Base-by-base conservation (phyloP, 2,329 filamentous ascomycete species). In the Claviceps monticola region DNA sequence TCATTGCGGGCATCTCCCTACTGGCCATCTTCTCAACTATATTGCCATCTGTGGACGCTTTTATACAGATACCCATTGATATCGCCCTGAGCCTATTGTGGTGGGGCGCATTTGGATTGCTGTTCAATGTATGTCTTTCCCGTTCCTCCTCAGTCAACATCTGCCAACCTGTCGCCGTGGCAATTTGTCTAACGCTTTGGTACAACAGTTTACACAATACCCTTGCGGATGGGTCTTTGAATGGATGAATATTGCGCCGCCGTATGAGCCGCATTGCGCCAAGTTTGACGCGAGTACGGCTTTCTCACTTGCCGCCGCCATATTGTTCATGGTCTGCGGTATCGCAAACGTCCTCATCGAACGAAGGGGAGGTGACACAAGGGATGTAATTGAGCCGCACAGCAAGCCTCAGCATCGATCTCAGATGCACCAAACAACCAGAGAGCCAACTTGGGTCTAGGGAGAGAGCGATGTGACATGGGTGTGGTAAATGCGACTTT, bases 51-150 rank as follows among this genome's bases (percentile, higher is more conserved):
- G 73, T 76, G 1, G 68, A 69, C 29, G 71, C 71, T 52, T 84
- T 86, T 65, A 73, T 80, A 56, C 74, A 80, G 63, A 86, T 80
- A 72, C 80, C 80, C 2, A 70, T 80, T 57, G 84, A 88, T 61
- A 58, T 86, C 19, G 52, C 85, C 58, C 69, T 86, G 55, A 80
- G 78, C 37, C 65, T 79, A 47, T 71, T 75, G 41, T 86, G 82
- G 82, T 84, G 84, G 56, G 74, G 76, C 21, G 71, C 73, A 3
- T 84, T 84, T 54, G 80, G 78, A 47, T 67, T 84, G 14, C 66
- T 82, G 5, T 76, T 80, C 51, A 68, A 78, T 58, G 71, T 73
- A 62, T 64, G 69, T 66, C 8, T 23, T 38, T 17, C 26, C 14
- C 34, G 17, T 9, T 13, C 51, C 17, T 43, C 37, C 26, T 46